Evolutionary conservation across 176 grass and related monocot species (phyloP), one percentile per base, ranked within the genome.

Genomic region (Carex scoparia): DNA sequence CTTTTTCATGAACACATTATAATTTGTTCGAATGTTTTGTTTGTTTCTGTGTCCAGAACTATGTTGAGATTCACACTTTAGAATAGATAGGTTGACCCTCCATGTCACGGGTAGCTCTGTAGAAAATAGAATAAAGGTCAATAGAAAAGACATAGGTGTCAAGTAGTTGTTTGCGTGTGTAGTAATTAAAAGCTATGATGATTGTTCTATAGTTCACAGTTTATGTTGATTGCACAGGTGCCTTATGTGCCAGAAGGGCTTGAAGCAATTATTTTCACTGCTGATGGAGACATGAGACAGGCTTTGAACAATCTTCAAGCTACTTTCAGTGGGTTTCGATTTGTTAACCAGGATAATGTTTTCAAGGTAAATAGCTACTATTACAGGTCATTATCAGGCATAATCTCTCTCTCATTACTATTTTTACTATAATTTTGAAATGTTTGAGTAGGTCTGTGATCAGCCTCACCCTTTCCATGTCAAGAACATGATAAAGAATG

Each of bases 281-380:
- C 93, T 88, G 97, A 99, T 85, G 93, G 93, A 69, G 97, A 99
- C 79, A 95, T 99, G 97, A 94, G 97, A 40, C 91, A 99, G 85
- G 93, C 97, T 91, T 84, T 99, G 87, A 95, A 99, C 84, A 95
- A 96, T 74, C 86, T 96, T 85, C 97, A 96, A 88, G 97, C 93
- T 81, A 99, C 97, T 84, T 87, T 88, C 59, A 92, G 97, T 84
- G 97, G 93, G 31, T 96, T 99, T 19, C 87, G 68, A 42, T 99
- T 99, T 89, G 90, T 99, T 69, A 99, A 99, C 87, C 91, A 94
- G 84, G 93, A 99, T 66, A 99, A 96, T 76, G 90, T 99, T 74
- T 99, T 95, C 81, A 95, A 99, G 91, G 90, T 94, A 79, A 16
- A 74, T 30, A 65, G 3, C 69, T 44, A 65, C 27, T 28, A 53